phyloP scores from a whole-genome alignment of 176 grass and related monocot genomes.

The Triticum dicoccoides region DNA sequence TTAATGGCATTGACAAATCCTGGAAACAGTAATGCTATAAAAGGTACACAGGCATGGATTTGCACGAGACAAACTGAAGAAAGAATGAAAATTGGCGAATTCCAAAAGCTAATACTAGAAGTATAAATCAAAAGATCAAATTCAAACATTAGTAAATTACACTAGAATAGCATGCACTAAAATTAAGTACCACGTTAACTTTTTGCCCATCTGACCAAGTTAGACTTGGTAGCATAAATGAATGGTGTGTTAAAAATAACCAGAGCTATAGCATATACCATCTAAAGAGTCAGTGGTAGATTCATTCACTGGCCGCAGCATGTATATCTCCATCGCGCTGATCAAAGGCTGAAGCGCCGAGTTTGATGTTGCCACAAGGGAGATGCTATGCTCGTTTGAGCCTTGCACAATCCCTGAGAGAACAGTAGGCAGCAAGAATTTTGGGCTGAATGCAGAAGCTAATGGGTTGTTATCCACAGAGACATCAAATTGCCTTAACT shows the following conservation, averaged over 20 bases:
- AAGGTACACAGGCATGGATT: neutral
- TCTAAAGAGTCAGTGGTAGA: conserved; percentile 27
- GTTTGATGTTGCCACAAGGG: conserved; percentile 3
- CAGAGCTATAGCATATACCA: conserved; percentile 14
- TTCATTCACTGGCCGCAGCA: neutral
- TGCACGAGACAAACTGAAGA: neutral
- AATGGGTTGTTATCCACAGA: conserved; percentile 18
- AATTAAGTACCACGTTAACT: neutral
- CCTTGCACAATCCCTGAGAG: neutral
- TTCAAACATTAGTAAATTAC: neutral
- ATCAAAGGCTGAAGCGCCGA: conserved; percentile 31
- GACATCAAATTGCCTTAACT: conserved; percentile 32
- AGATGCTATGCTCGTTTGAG: neutral
- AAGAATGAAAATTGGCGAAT: neutral
- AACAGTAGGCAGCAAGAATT: neutral
- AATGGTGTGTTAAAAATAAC: no score
- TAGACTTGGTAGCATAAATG: neutral
- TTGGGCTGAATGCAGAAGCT: neutral
- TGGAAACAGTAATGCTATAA: neutral
- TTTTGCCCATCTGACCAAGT: neutral
- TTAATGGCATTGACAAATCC: neutral
- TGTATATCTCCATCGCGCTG: conserved; percentile 43
- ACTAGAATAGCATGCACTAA: neutral
- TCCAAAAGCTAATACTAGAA: neutral
- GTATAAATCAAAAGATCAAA: neutral